Evolutionary conservation across 73 alveolate species (phyloP), one percentile per base, ranked within the genome.

Genomic region (Paramecium biaurelia): DNA sequence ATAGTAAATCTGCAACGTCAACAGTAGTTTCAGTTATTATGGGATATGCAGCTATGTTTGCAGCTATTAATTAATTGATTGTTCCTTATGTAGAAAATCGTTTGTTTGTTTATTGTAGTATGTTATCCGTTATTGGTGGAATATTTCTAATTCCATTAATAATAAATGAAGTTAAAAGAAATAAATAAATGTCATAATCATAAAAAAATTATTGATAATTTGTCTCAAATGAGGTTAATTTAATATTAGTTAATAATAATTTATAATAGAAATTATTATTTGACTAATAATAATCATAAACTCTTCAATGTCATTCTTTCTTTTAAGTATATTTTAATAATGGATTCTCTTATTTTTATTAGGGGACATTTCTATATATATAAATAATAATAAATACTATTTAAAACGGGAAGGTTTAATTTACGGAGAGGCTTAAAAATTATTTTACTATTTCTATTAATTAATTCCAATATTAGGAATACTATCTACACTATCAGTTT

Each of bases 21-120:
- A 79, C 90, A 4, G 72, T 79, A 0, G 74, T 47, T 43, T 79
- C 90, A 10, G 72, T 79, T n/a, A 47, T 79, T 20, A 45, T 42
- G 67, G 89, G 74, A 23, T 79, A 79, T 79, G 90, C 38, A 24
- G 72, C 90, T 43, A 47, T 45, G 42, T 79, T n/a, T 79, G 90
- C 47, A 43, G 90, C 76, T 7, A 26, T 79, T 43, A 79, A 38
- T 79, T 42, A 41, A 34, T 76, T 76, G 47, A 21, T 79, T 2
- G 45, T 79, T 30, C 70, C 42, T 14, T 45, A 42, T 79, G 90
- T 42, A 23, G 72, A 79, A 79, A n/a, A 79, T 10, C 23, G 56
- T 4, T 79, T 79, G 32, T 42, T 79, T 47, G 9, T 42, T 2
- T 79, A 79, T 43, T 79, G 90, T 45, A 72, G 90, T 14, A 76